Percentiles rank a stretch among this genome's conserved stretches.
phyloP scores from a whole-genome alignment of 2,329 filamentous ascomycete species.

The Tricladium varicosporioides region DNA sequence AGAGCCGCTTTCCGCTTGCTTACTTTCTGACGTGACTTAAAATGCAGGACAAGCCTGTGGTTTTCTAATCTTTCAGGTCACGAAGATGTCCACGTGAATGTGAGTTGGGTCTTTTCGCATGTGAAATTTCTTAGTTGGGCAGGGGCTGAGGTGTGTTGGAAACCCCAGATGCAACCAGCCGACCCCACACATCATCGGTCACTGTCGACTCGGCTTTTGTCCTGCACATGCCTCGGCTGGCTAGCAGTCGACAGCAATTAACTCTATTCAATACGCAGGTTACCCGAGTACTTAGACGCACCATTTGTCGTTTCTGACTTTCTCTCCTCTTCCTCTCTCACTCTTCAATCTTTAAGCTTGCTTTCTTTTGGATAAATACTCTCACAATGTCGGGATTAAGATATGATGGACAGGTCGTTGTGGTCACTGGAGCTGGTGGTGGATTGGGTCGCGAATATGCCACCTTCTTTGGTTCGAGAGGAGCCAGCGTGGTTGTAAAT shows the following conservation, averaged over 20 bases:
- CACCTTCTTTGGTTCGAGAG: slow-evolving; percentile 83
- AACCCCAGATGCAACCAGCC: too few relatives aligned
- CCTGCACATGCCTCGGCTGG: too few relatives aligned
- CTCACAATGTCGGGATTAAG: slow-evolving; percentile 60
- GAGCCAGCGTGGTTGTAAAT: slow-evolving; percentile 94
- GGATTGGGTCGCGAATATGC: slow-evolving; percentile 81
- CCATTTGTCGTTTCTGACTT: not conserved
- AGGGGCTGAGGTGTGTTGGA: too few relatives aligned
- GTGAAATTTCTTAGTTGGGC: not conserved
- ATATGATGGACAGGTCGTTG: slow-evolving; percentile 85
- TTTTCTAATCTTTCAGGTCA: not conserved
- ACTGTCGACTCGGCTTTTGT: too few relatives aligned
- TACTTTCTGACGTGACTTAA: too few relatives aligned
- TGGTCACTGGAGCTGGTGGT: slow-evolving; percentile 83
- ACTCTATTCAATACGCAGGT: not conserved
- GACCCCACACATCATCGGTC: too few relatives aligned
- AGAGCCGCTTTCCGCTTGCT: not conserved
- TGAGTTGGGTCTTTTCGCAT: not conserved
- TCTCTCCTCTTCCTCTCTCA: slow-evolving; percentile 3
- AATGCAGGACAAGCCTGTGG: not conserved
- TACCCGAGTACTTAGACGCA: slow-evolving; percentile 1
- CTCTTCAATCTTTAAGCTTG: not conserved
- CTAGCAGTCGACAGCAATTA: too few relatives aligned
- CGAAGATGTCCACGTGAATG: not conserved
- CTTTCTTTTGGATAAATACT: slow-evolving; percentile 3